Conservation (phyloP, 139 green algal species). For the Coelastrella sp. region DNA sequence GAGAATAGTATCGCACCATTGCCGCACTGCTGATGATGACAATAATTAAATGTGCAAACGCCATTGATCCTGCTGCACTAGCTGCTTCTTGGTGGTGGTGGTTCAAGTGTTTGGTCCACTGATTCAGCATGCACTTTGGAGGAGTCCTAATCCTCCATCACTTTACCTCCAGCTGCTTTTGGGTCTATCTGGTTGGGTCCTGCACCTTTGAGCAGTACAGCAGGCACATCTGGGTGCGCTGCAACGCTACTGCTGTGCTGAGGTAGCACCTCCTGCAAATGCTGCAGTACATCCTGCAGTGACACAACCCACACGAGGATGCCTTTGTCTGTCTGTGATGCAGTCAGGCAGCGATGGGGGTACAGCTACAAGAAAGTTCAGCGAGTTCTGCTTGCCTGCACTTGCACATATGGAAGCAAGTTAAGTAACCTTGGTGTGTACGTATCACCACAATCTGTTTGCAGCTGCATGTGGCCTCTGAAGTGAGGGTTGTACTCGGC, state of each 20-base stretch:
- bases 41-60: too few relatives aligned
- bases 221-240: constrained; percentile 46
- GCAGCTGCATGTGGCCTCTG: background rate
- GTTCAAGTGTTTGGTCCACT: background rate
- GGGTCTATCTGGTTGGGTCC: constrained; percentile 74
- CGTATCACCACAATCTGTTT: background rate
- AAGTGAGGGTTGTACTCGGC: too few relatives aligned
- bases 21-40: too few relatives aligned
- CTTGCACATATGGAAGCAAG: background rate
- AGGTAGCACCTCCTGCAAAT: background rate
- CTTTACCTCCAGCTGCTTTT: constrained; percentile 34
- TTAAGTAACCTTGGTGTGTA: background rate
- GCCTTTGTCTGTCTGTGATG: too few relatives aligned
- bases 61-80: too few relatives aligned
- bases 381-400: background rate
- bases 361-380: background rate
- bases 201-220: constrained; percentile 68
- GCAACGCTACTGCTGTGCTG: background rate
- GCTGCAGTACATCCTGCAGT: background rate
- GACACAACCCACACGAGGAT: background rate
- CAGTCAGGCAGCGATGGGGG: too few relatives aligned
- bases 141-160: background rate
- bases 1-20: too few relatives aligned
- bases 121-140: background rate
- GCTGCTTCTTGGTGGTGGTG: background rate